These are phyloP conservation scores for Naganishia cerealis DNA, from an alignment of 1,284 basidiomycete genomes.

Conservation along the genomic window DNA sequence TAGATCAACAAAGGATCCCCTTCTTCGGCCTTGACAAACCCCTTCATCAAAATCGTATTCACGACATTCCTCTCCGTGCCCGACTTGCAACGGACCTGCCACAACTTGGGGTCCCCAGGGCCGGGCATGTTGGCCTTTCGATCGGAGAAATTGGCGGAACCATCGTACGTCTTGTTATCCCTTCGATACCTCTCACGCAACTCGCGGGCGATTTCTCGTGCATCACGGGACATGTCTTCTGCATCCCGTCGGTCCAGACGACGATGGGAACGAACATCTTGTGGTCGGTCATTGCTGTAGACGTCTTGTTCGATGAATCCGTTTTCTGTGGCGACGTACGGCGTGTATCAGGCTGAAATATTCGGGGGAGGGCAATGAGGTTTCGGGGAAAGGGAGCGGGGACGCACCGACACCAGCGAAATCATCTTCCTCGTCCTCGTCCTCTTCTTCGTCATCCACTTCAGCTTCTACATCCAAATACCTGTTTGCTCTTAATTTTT, in stretches of 20 bases:
- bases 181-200: conserved; percentile 77
- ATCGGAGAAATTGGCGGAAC: conserved; percentile 90
- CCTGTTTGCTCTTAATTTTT: conserved; percentile 63
- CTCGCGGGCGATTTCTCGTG: conserved; percentile 81
- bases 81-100: conserved; percentile 90
- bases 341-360: not conserved
- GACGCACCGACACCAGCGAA: conserved; percentile 66
- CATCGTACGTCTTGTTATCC: conserved; percentile 71
- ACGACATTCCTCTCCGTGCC: conserved; percentile 91
- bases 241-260: conserved; percentile 73
- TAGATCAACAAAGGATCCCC: conserved; percentile 77
- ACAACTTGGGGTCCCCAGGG: conserved; percentile 90
- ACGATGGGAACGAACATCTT: conserved; percentile 67
- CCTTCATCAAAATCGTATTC: conserved; percentile 91
- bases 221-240: conserved; percentile 76
- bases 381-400: not conserved
- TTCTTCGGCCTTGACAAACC: conserved; percentile 59
- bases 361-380: not conserved
- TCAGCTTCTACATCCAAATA: conserved; percentile 96
- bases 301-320: conserved; percentile 77
- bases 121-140: conserved; percentile 95
- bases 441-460: conserved; percentile 90
- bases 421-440: conserved; percentile 88
- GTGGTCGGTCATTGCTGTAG: conserved; percentile 65
- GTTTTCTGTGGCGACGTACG: conserved; percentile 32